A percentile compares a stretch with the other conserved stretches of the same genome.
Evolutionary conservation across 768 basidiomycete species (phyloP).

Genomic region (Tylopilus cervinicoccineus): DNA sequence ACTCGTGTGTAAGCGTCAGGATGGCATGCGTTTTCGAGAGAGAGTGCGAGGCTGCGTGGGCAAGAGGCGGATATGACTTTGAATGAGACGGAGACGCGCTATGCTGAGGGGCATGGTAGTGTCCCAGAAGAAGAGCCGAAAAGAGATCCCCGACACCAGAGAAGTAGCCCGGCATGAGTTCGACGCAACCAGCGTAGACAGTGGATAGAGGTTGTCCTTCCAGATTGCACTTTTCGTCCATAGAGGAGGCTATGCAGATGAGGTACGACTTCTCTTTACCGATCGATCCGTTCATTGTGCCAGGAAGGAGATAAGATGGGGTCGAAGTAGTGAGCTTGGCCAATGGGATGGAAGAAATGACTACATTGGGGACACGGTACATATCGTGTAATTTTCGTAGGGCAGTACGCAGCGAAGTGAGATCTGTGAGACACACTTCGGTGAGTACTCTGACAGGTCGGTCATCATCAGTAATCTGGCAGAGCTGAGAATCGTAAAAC

Average conservation of each 20-base stretch:
- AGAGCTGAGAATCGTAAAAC: background rate
- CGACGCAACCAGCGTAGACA: constrained; percentile 70
- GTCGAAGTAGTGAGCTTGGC: constrained; percentile 55
- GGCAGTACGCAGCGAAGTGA: constrained; percentile 62
- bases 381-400: constrained; percentile 71
- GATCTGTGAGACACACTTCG: constrained; percentile 60
- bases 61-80: constrained; percentile 13
- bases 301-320: constrained; percentile 42
- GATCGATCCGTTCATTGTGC: background rate
- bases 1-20: constrained; percentile 54
- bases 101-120: constrained; percentile 46
- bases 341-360: constrained; percentile 87
- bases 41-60: constrained; percentile 57
- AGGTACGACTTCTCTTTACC: constrained; percentile 44
- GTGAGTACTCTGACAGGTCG: constrained; percentile 62
- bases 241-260: constrained; percentile 76
- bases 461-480: background rate
- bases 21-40: constrained; percentile 75
- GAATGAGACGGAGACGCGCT: background rate
- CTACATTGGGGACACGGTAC: constrained; percentile 78
- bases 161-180: constrained; percentile 85
- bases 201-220: constrained; percentile 28
- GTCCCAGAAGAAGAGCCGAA: constrained; percentile 84
- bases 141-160: constrained; percentile 97
- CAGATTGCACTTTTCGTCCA: constrained; percentile 19